Evolutionary conservation across 768 basidiomycete genomes (phyloP).

Genomic region (Pholiota conissans): DNA sequence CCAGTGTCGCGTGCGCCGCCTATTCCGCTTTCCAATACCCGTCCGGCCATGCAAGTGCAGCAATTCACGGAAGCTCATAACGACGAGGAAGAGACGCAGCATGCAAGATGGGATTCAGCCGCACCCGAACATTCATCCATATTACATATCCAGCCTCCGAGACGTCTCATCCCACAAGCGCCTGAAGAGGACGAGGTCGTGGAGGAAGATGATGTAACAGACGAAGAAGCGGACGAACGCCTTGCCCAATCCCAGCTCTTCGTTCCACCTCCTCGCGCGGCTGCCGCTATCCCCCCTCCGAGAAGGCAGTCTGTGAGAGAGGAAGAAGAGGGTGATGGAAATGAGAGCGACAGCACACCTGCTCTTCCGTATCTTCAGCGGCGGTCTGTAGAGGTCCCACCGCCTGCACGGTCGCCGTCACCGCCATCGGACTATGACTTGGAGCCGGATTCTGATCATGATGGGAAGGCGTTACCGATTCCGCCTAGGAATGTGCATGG

Average conservation of each 20-base stretch:
- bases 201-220: slow-evolving; percentile 16
- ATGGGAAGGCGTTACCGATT: slow-evolving; percentile 33
- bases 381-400: slow-evolving; percentile 19
- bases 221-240: slow-evolving; percentile 24
- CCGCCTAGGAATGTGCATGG: slow-evolving; percentile 19
- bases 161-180: slow-evolving; percentile 27
- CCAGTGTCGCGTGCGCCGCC: slow-evolving; percentile 3
- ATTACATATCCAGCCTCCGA: slow-evolving; percentile 21
- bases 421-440: slow-evolving; percentile 19
- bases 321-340: slow-evolving; percentile 23
- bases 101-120: not conserved
- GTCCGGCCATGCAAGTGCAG: slow-evolving; percentile 10
- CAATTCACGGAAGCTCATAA: slow-evolving; percentile 11
- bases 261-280: slow-evolving; percentile 25
- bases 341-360: slow-evolving; percentile 24
- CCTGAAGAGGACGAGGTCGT: slow-evolving; percentile 19
- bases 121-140: not conserved
- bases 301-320: slow-evolving; percentile 10
- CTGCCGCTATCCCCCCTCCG: slow-evolving; percentile 4
- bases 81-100: slow-evolving; percentile 3
- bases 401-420: slow-evolving; percentile 16
- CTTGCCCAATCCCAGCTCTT: slow-evolving; percentile 25
- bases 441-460: slow-evolving; percentile 33
- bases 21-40: slow-evolving; percentile 1
- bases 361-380: slow-evolving; percentile 26